A percentile compares a stretch with the other conserved stretches of the same genome.
Conservation (phyloP, 2,329 filamentous ascomycete genomes). For the Colletotrichum sp. region DNA sequence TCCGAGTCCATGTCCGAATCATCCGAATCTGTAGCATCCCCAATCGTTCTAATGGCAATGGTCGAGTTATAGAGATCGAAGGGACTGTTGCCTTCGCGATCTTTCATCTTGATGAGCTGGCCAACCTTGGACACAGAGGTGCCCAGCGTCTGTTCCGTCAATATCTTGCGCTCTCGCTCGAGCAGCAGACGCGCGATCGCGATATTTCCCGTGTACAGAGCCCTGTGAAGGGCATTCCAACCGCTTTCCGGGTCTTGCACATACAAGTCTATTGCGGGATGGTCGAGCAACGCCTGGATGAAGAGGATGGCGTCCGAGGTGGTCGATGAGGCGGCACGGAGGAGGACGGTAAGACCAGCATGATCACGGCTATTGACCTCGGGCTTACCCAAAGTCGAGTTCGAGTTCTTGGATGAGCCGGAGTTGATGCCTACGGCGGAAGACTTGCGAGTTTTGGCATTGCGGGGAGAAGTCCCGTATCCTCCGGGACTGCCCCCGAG, state of each 20-base stretch:
- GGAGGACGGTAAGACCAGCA: slow-evolving; percentile 80
- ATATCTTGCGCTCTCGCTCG: slow-evolving; percentile 74
- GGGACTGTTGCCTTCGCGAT: slow-evolving; percentile 91
- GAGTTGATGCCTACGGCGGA: slow-evolving; percentile 53
- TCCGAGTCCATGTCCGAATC: slow-evolving; percentile 59
- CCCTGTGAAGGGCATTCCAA: slow-evolving; percentile 93
- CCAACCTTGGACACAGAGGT: slow-evolving; percentile 67
- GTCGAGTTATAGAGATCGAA: slow-evolving; percentile 92
- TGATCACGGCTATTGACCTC: slow-evolving; percentile 89
- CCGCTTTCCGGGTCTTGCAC: slow-evolving; percentile 88
- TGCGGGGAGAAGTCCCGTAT: slow-evolving; percentile 55
- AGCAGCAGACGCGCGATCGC: slow-evolving; percentile 84
- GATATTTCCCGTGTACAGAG: slow-evolving; percentile 88
- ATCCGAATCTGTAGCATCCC: slow-evolving; percentile 41
- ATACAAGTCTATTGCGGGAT: slow-evolving; percentile 85
- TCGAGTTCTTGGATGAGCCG: slow-evolving; percentile 50
- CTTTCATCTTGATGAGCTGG: slow-evolving; percentile 91
- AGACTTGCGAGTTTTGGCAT: slow-evolving; percentile 55
- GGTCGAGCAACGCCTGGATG: slow-evolving; percentile 78
- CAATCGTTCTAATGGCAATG: slow-evolving; percentile 77
- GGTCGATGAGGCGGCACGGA: slow-evolving; percentile 81
- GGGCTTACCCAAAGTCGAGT: slow-evolving; percentile 51
- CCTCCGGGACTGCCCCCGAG: slow-evolving; percentile 45
- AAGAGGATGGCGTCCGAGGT: slow-evolving; percentile 74
- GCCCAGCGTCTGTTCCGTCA: slow-evolving; percentile 63